These are phyloP conservation scores for Phaeotremella fagi DNA, from an alignment of 768 basidiomycete species.

Conservation along the genomic window DNA sequence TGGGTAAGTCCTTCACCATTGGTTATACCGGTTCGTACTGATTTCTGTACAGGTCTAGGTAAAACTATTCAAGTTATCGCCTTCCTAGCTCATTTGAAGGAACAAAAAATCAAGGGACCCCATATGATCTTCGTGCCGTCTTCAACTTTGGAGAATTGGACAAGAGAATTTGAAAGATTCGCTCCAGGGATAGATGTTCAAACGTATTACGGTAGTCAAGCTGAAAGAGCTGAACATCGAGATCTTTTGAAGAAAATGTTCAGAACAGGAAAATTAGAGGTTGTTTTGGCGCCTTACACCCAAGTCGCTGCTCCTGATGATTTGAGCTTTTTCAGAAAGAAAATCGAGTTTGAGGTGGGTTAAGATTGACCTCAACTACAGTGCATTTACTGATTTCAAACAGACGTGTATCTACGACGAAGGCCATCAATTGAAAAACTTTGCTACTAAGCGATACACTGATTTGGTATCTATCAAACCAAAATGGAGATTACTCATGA, in stretches of 20 bases:
- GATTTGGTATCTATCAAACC: slow-evolving; percentile 78
- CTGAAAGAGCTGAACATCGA: slow-evolving; percentile 70
- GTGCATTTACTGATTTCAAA: not conserved
- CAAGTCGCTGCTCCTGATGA: slow-evolving; percentile 82
- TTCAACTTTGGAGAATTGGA: slow-evolving; percentile 97
- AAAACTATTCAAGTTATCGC: slow-evolving; percentile 99
- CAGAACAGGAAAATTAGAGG: slow-evolving; percentile 70
- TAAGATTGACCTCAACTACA: not conserved
- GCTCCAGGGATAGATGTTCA: slow-evolving; percentile 77
- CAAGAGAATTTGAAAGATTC: slow-evolving; percentile 88
- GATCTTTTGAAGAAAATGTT: slow-evolving; percentile 62
- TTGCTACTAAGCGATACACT: slow-evolving; percentile 93
- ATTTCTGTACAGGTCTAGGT: slow-evolving; percentile 73
- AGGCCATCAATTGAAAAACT: slow-evolving; percentile 95
- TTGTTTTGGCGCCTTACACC: slow-evolving; percentile 93
- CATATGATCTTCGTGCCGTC: slow-evolving; percentile 97
- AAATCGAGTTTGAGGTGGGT: slow-evolving; percentile 86
- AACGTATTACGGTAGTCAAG: slow-evolving; percentile 90
- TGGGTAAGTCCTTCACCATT: slow-evolving; percentile 61
- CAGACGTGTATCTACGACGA: slow-evolving; percentile 95
- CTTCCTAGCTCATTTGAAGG: slow-evolving; percentile 84
- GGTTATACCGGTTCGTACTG: slow-evolving; percentile 1
- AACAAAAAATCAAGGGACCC: slow-evolving; percentile 70
- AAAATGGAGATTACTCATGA: slow-evolving; percentile 84
- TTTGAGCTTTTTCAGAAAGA: slow-evolving; percentile 79